Conservation (phyloP, 495 filamentous ascomycete genomes). For the Aspergillus kassunensis region DNA sequence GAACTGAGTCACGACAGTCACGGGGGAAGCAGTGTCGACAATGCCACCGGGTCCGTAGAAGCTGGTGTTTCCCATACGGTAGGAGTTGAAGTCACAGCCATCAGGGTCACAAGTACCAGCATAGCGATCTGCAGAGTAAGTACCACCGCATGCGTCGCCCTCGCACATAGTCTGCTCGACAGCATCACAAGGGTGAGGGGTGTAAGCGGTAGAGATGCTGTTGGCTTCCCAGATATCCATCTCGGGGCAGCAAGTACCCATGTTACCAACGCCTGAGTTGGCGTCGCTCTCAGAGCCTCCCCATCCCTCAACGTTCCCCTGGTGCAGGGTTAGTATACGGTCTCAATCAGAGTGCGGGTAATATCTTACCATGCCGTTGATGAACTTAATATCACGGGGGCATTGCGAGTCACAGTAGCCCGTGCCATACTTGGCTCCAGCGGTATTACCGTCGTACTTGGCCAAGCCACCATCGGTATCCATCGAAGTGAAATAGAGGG, state of each 20-base stretch:
- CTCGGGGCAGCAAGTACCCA: conserved; percentile 65
- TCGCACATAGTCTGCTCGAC: conserved; percentile 53
- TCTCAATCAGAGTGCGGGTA: not conserved
- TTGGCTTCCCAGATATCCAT: conserved; percentile 73
- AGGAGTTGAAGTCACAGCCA: conserved; percentile 74
- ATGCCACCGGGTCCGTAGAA: conserved; percentile 59
- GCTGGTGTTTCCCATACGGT: conserved; percentile 55
- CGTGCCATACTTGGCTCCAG: conserved; percentile 63
- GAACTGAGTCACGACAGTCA: conserved; percentile 71
- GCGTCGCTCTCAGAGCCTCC: conserved; percentile 46
- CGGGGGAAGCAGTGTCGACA: conserved; percentile 55
- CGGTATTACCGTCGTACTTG: conserved; percentile 51
- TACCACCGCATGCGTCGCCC: conserved; percentile 51
- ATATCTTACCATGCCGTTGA: conserved; percentile 47
- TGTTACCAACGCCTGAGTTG: conserved; percentile 53
- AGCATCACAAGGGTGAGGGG: conserved; percentile 59
- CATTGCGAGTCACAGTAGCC: conserved; percentile 74
- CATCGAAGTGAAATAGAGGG: conserved; percentile 64
- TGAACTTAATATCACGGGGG: conserved; percentile 58
- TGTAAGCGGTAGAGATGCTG: conserved; percentile 48
- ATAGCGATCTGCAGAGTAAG: conserved; percentile 35
- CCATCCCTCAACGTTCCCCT: conserved; percentile 59
- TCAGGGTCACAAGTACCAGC: conserved; percentile 63
- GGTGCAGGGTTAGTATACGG: conserved; percentile 7
- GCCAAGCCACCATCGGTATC: conserved; percentile 52